A percentile compares a stretch with the other conserved stretches of the same genome.
phyloP scores from a whole-genome alignment of 2,329 filamentous ascomycete species.

The Fusarium foetens region DNA sequence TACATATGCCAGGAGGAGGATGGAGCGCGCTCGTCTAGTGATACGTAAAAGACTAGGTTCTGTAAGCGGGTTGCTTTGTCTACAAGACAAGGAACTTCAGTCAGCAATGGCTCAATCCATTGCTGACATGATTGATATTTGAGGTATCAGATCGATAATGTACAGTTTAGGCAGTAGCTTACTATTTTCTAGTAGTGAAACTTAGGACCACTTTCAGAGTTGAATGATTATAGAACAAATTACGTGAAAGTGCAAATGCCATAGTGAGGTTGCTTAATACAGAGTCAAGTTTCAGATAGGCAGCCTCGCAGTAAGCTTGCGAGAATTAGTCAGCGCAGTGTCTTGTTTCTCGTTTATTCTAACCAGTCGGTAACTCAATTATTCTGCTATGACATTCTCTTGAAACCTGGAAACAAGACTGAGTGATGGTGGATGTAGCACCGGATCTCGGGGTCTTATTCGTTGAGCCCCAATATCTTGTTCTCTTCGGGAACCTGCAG shows the following conservation, averaged over 20 bases:
- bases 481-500: not conserved
- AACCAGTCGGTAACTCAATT: not conserved
- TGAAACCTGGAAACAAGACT: not conserved
- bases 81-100: not conserved
- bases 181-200: not conserved
- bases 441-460: not conserved
- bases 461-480: not conserved
- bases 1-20: not conserved
- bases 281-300: not conserved
- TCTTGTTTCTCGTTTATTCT: constrained; percentile 4
- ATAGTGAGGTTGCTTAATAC: not conserved
- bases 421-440: not conserved
- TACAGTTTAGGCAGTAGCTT: not conserved
- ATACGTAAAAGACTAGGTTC: no score
- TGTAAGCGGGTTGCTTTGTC: not conserved
- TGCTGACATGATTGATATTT: not conserved
- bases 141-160: not conserved
- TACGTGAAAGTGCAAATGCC: not conserved
- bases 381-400: not conserved
- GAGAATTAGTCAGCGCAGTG: not conserved
- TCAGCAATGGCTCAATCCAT: not conserved
- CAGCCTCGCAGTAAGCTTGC: not conserved
- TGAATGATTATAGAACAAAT: not conserved
- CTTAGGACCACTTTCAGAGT: not conserved
- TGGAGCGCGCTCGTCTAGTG: not conserved